These are phyloP conservation scores for Testicularia cyperi DNA, from an alignment of 1,284 basidiomycete species.

Conservation along the genomic window DNA sequence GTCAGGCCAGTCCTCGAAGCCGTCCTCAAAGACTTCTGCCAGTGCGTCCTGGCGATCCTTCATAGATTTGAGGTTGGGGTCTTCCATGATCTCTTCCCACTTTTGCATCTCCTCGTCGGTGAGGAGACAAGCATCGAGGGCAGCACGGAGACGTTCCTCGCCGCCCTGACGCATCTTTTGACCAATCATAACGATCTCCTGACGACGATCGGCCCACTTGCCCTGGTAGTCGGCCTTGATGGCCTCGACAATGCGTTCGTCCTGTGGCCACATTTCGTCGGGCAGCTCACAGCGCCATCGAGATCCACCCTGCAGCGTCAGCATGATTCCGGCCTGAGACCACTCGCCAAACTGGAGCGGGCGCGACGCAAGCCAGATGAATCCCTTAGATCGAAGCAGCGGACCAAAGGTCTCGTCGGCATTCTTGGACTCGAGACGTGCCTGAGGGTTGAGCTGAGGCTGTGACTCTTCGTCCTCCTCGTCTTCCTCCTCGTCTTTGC, in stretches of 20 bases:
- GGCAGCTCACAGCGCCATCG: conserved; percentile 62
- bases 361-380: conserved; percentile 61
- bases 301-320: conserved; percentile 61
- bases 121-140: conserved; percentile 61
- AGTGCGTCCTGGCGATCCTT: conserved; percentile 52
- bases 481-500: too few species aligned
- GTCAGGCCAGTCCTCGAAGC: conserved; percentile 61
- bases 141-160: conserved; percentile 54
- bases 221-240: conserved; percentile 62
- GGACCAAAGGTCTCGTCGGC: conserved; percentile 59
- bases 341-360: conserved; percentile 62
- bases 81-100: conserved; percentile 62
- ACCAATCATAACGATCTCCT: conserved; percentile 62
- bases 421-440: conserved; percentile 61
- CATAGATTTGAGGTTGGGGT: conserved; percentile 4
- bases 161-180: conserved; percentile 56
- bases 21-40: conserved; percentile 59
- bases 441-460: conserved; percentile 62
- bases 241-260: conserved; percentile 59
- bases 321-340: conserved; percentile 63
- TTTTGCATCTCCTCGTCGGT: conserved; percentile 61
- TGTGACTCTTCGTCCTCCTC: conserved; percentile 51
- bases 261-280: conserved; percentile 61
- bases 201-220: conserved; percentile 63
- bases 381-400: conserved; percentile 63